Percentiles rank a stretch among this genome's conserved stretches.
Evolutionary conservation across 768 basidiomycete species (phyloP).

Genomic region (Termitomyces sp.): DNA sequence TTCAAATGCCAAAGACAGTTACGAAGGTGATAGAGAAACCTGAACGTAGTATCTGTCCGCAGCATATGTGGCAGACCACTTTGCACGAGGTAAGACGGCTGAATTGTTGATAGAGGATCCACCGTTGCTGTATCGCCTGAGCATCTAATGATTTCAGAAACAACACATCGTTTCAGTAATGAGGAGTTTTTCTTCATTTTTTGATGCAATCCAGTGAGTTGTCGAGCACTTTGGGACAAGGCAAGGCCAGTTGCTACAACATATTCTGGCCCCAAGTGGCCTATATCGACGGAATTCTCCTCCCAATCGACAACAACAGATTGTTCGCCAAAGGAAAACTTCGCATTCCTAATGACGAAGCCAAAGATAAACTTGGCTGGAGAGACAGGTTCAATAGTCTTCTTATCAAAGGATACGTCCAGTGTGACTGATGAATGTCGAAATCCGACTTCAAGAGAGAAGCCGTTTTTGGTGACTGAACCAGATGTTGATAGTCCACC

Average conservation of each 20-base stretch:
- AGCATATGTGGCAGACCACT: constrained; percentile 61
- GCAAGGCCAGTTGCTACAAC: constrained; percentile 27
- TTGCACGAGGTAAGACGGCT: constrained; percentile 81
- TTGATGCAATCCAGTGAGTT: constrained; percentile 18
- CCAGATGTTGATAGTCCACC: constrained; percentile 18
- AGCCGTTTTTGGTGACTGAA: constrained; percentile 10
- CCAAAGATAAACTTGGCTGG: constrained; percentile 22
- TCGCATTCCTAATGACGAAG: constrained; percentile 12
- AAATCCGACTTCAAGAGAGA: constrained; percentile 17
- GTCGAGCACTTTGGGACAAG: constrained; percentile 18
- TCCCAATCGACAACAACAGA: constrained; percentile 13
- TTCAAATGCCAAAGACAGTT: constrained; percentile 47
- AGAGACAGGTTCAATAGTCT: constrained; percentile 17
- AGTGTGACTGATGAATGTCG: constrained; percentile 17
- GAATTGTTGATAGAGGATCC: constrained; percentile 77
- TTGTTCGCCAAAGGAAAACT: not conserved
- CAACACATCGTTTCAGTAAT: constrained; percentile 28
- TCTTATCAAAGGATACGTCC: constrained; percentile 27
- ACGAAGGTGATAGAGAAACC: constrained; percentile 75
- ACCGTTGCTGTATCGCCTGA: constrained; percentile 48
- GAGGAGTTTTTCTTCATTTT: constrained; percentile 24
- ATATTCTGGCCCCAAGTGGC: constrained; percentile 39
- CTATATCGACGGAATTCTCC: constrained; percentile 21
- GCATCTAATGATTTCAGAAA: constrained; percentile 42
- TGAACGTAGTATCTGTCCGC: constrained; percentile 67